Evolutionary conservation across 2,329 filamentous ascomycete genomes (phyloP), one percentile per base, ranked within the genome.

Genomic region (Penicillium vulpinum): DNA sequence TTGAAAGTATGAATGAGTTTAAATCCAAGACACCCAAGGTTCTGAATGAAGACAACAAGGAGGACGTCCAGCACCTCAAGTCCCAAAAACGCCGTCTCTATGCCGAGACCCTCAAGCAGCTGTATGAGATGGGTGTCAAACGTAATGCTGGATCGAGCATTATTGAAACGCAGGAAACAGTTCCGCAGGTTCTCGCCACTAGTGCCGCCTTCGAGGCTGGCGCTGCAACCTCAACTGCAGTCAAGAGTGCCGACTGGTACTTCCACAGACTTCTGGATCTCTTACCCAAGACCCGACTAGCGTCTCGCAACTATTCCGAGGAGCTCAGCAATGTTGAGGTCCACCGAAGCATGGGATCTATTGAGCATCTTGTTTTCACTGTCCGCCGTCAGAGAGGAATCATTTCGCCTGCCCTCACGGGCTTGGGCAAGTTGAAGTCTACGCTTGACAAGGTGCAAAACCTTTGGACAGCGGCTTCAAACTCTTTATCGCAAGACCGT

Each of bases 41-140:
- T n/a, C 77, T 96, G 44, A 96, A 85, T 0, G 90, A 96, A 26
- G 92, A 96, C 41, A 97, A 94, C 73, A 93, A 92, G 70, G 83
- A 87, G 11, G 74, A 83, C 16, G 85, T 97, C 59, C 92, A 95
- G 73, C 91, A 97, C 72, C 85, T 97, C 64, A 97, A 97, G 79
- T 87, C 86, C 3, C 85, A 91, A 66, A 99, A 99, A 77, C 86
- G 91, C 41, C 92, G 92, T 65, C 83, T 97, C 15, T 94, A 96
- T 66, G 90, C 91, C 0, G 93, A 97, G 65, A 92, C 90, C 0
- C 78, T 99, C 61, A 92, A 90, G 68, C 85, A 87, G 22, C 78
- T 97, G 28, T 86, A 91, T 35, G 85, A 88, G 56, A 97, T 99
- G 93, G 94, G 94, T 4, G 85, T 99, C 66, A 88, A 88, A 66